phyloP scores from a whole-genome alignment of 495 filamentous ascomycete species.

The Podospora appendiculata region DNA sequence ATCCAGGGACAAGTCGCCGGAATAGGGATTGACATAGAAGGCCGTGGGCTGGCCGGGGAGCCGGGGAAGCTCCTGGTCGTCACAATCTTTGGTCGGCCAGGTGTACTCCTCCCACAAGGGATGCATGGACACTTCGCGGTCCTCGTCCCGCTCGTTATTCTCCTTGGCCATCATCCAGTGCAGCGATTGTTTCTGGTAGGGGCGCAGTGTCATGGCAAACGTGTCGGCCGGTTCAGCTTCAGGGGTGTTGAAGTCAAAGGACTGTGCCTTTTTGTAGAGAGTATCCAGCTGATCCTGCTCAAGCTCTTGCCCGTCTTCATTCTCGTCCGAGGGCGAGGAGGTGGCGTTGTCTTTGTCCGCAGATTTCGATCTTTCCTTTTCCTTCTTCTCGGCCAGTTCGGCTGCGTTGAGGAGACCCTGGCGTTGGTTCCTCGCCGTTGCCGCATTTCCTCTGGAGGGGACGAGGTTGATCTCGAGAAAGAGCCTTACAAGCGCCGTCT shows the following conservation, averaged over 20 bases:
- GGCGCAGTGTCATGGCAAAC: slow-evolving; percentile 76
- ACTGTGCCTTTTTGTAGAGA: slow-evolving; percentile 92
- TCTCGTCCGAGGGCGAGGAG: slow-evolving; percentile 50
- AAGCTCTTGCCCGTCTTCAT: slow-evolving; percentile 77
- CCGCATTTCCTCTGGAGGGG: slow-evolving; percentile 64
- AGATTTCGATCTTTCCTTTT: slow-evolving; percentile 38
- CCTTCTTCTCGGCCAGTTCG: slow-evolving; percentile 74
- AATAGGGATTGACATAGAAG: slow-evolving; percentile 97
- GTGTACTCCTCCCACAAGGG: slow-evolving; percentile 93
- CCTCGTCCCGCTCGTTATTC: slow-evolving; percentile 58
- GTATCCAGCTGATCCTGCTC: slow-evolving; percentile 93
- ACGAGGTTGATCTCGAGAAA: slow-evolving; percentile 84
- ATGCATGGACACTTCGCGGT: slow-evolving; percentile 75
- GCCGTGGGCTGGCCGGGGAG: slow-evolving; percentile 50
- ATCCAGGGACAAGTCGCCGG: slow-evolving; percentile 84
- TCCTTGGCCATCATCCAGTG: slow-evolving; percentile 96
- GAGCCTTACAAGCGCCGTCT: slow-evolving; percentile 78
- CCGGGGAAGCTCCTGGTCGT: slow-evolving; percentile 62
- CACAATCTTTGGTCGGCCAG: slow-evolving; percentile 83
- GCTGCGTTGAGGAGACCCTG: slow-evolving; percentile 78
- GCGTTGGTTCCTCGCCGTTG: slow-evolving; percentile 68
- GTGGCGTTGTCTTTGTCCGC: slow-evolving; percentile 38
- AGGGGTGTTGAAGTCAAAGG: slow-evolving; percentile 90
- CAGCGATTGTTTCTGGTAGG: slow-evolving; percentile 91
- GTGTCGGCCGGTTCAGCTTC: slow-evolving; percentile 71